phyloP scores from a whole-genome alignment of 2,329 filamentous ascomycete genomes.

The Fusarium heterosporum region DNA sequence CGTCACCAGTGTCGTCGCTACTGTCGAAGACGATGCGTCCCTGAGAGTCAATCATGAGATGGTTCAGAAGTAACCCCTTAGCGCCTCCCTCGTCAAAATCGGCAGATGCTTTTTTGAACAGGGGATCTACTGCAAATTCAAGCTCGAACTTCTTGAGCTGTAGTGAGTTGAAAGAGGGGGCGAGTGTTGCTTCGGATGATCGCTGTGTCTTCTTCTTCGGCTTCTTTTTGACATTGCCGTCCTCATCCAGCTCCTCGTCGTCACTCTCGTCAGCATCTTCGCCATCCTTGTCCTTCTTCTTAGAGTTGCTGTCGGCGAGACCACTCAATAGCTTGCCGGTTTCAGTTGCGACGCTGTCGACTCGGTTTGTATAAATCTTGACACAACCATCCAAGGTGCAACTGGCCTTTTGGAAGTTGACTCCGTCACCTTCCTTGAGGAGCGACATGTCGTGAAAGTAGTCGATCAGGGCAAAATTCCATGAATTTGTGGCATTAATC shows the following conservation, averaged over 20 bases:
- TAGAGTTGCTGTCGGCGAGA: slow-evolving; percentile 86
- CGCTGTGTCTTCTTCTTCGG: slow-evolving; percentile 81
- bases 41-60: slow-evolving; percentile 92
- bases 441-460: slow-evolving; percentile 99
- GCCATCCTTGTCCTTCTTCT: slow-evolving; percentile 74
- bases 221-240: slow-evolving; percentile 71
- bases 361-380: slow-evolving; percentile 98
- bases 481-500: slow-evolving; percentile 97
- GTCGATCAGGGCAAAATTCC: slow-evolving; percentile 99
- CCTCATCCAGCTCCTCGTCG: slow-evolving; percentile 71
- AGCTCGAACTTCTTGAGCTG: slow-evolving; percentile 98
- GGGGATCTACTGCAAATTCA: slow-evolving; percentile 93
- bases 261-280: slow-evolving; percentile 77
- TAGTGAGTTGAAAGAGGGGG: slow-evolving; percentile 85
- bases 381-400: slow-evolving; percentile 98
- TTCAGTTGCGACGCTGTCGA: slow-evolving; percentile 97
- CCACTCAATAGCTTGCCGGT: slow-evolving; percentile 95
- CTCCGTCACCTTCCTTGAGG: slow-evolving; percentile 93
- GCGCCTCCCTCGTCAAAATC: slow-evolving; percentile 99
- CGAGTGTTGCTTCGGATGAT: slow-evolving; percentile 93
- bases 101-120: slow-evolving; percentile 99
- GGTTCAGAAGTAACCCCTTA: slow-evolving; percentile 93
- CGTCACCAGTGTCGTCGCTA: slow-evolving; percentile 82
- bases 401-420: slow-evolving; percentile 99
- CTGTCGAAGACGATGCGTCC: slow-evolving; percentile 98